Percentiles rank a stretch among this genome's conserved stretches.
Conservation (phyloP, 2,329 filamentous ascomycete species). For the Volutella citrinella region DNA sequence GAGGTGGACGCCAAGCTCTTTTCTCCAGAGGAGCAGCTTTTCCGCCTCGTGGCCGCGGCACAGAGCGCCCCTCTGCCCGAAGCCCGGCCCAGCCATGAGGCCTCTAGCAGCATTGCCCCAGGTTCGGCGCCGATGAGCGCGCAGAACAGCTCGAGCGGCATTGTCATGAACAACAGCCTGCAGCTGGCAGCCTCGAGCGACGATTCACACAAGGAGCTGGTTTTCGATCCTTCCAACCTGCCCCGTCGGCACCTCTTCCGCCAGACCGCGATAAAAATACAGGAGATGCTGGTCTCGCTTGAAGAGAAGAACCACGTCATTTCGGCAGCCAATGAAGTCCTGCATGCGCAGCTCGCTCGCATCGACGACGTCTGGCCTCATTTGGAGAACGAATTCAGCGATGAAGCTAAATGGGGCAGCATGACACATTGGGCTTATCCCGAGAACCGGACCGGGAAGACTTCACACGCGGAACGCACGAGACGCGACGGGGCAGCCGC, state of each 20-base stretch:
- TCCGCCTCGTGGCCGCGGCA: conserved; percentile 68
- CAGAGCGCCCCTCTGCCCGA: conserved; percentile 49
- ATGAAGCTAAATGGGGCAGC: conserved; percentile 91
- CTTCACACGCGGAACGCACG: conserved; percentile 68
- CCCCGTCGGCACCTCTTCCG: conserved; percentile 72
- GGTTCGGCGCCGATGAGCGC: conserved; percentile 47
- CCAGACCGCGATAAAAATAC: conserved; percentile 73
- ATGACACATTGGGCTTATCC: conserved; percentile 93
- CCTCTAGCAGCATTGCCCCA: conserved; percentile 39
- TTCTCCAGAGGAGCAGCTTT: conserved; percentile 78
- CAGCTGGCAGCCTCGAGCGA: conserved; percentile 39
- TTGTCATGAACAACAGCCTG: conserved; percentile 32
- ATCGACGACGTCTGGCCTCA: conserved; percentile 85
- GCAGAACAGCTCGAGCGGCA: conserved; percentile 46
- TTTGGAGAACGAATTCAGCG: conserved; percentile 85
- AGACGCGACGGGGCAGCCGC: conserved; percentile 75
- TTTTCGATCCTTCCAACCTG: conserved; percentile 57
- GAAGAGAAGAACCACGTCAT: conserved; percentile 99
- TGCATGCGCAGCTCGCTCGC: conserved; percentile 79
- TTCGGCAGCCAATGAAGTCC: conserved; percentile 84
- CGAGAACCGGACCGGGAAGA: conserved; percentile 67
- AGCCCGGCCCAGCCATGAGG: conserved; percentile 42
- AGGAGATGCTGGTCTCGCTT: conserved; percentile 82
- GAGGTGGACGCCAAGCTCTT: conserved; percentile 98
- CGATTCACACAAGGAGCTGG: conserved; percentile 40